Conservation (phyloP, 2,329 filamentous ascomycete genomes). For the Neospermospora avenae region DNA sequence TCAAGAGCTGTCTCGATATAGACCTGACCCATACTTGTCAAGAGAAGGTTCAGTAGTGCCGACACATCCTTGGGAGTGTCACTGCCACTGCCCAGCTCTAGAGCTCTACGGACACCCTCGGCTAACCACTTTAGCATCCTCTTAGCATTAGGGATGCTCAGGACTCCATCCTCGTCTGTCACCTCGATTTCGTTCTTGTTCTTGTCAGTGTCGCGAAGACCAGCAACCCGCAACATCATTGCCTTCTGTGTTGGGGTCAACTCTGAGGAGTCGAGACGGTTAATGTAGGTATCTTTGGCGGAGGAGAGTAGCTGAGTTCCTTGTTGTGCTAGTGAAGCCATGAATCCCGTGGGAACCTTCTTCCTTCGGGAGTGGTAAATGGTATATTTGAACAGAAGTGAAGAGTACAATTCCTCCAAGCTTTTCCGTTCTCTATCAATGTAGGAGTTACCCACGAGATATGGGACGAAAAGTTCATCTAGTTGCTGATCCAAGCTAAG, state of each 20-base stretch:
- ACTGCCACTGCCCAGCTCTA: slow-evolving; percentile 82
- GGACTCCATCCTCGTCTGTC: slow-evolving; percentile 79
- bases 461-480: slow-evolving; percentile 73
- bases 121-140: slow-evolving; percentile 97
- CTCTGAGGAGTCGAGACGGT: slow-evolving; percentile 83
- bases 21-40: slow-evolving; percentile 84
- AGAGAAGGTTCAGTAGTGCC: slow-evolving; percentile 75
- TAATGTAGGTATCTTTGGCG: slow-evolving; percentile 87
- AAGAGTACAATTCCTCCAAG: slow-evolving; percentile 81
- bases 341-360: slow-evolving; percentile 86
- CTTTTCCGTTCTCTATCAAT: slow-evolving; percentile 67
- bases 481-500: slow-evolving; percentile 71
- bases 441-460: slow-evolving; percentile 65
- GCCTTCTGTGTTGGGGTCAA: slow-evolving; percentile 83
- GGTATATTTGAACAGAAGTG: slow-evolving; percentile 91
- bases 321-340: slow-evolving; percentile 86
- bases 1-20: slow-evolving; percentile 66
- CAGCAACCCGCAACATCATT: slow-evolving; percentile 86
- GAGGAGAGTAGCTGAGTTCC: slow-evolving; percentile 84
- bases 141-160: slow-evolving; percentile 87
- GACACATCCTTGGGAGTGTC: slow-evolving; percentile 95
- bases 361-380: slow-evolving; percentile 89
- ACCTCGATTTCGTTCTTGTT: slow-evolving; percentile 87
- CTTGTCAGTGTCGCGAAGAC: slow-evolving; percentile 69
- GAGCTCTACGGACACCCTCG: slow-evolving; percentile 84